Evolutionary conservation across 2,329 filamentous ascomycete species (phyloP).

Genomic region (Aspergillus persii): DNA sequence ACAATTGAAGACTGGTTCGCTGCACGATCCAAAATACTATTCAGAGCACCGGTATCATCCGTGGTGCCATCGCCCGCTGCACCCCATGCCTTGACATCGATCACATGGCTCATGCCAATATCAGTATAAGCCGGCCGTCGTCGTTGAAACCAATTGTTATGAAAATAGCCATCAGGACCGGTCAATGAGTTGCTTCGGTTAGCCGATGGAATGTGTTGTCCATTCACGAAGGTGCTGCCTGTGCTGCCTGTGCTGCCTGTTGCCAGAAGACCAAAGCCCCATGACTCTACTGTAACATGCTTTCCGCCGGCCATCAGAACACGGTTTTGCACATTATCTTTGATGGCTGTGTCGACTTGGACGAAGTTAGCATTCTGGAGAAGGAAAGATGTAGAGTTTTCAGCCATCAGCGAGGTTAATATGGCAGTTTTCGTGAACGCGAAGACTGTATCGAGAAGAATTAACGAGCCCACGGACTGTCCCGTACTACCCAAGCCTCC

Average conservation of each 20-base stretch:
- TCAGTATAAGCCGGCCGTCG: slow-evolving; percentile 14
- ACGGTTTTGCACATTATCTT: background rate
- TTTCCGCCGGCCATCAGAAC: slow-evolving; percentile 17
- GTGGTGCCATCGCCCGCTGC: slow-evolving; percentile 52
- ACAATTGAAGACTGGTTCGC: slow-evolving; percentile 48
- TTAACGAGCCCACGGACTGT: slow-evolving; percentile 53
- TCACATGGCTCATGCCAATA: slow-evolving; percentile 26
- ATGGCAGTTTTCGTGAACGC: slow-evolving; percentile 50
- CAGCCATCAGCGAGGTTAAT: slow-evolving; percentile 32
- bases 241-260: slow-evolving; percentile 1
- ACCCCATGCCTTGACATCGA: slow-evolving; percentile 40
- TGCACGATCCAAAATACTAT: slow-evolving; percentile 17
- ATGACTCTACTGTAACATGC: slow-evolving; percentile 14
- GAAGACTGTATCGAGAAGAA: slow-evolving; percentile 54
- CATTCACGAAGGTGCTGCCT: slow-evolving; percentile 12
- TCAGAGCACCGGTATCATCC: slow-evolving; percentile 37
- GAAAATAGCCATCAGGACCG: slow-evolving; percentile 3
- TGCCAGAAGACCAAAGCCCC: slow-evolving; percentile 22
- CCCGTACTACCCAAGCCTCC: slow-evolving; percentile 37
- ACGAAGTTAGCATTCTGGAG: slow-evolving; percentile 20
- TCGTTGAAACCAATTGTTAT: slow-evolving; percentile 14
- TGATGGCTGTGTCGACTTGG: slow-evolving; percentile 14
- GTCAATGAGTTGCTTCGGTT: slow-evolving; percentile 5
- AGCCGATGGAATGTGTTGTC: slow-evolving; percentile 8
- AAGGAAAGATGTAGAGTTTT: slow-evolving; percentile 21